Evolutionary conservation across 306 rosid species (phyloP), one percentile per base, ranked within the genome.

Genomic region (Castanea mollissima): DNA sequence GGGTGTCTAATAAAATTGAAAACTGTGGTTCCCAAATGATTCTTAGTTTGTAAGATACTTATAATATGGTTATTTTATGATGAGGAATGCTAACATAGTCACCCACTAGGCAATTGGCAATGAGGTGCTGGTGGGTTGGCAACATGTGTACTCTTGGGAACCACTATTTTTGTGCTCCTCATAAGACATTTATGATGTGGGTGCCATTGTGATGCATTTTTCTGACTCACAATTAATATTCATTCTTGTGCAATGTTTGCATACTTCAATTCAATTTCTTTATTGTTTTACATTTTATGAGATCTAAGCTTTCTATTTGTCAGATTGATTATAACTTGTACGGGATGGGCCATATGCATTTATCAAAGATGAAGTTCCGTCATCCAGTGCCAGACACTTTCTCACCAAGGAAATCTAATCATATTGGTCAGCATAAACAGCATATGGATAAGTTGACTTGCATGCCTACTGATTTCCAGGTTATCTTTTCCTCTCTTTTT

Each of bases 361-460:
- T 23, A 23, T 23, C 23, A 23, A 94, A 92, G 83, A 80, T 94
- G 89, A 91, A 88, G 84, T 94, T 94, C 57, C 93, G 99, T 76
- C 87, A 84, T 79, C 97, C 97, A 64, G 69, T 91, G 32, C 97
- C 91, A 34, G 89, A 85, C 76, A 79, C 12, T 73, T 86, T 83
- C 81, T 72, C 81, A 44, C 77, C 46, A 38, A 74, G 77, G 79
- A 92, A 82, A 80, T 83, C 60, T 59, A 31, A 76, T 76, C 44
- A 57, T 73, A 73, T 73, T 81, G 80, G 75, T 69, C 86, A 62
- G 76, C 82, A 38, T 41, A 73, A 69, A 56, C 75, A 65, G 83
- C 77, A 44, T 46, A 2, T 46, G 52, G 52, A 92, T 80, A 78
- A 80, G 80, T 73, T 69, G 58, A 86, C 80, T 72, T 84, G 80